phyloP scores from a whole-genome alignment of 805 yeast genomes.

The Starmerella powellii region DNA sequence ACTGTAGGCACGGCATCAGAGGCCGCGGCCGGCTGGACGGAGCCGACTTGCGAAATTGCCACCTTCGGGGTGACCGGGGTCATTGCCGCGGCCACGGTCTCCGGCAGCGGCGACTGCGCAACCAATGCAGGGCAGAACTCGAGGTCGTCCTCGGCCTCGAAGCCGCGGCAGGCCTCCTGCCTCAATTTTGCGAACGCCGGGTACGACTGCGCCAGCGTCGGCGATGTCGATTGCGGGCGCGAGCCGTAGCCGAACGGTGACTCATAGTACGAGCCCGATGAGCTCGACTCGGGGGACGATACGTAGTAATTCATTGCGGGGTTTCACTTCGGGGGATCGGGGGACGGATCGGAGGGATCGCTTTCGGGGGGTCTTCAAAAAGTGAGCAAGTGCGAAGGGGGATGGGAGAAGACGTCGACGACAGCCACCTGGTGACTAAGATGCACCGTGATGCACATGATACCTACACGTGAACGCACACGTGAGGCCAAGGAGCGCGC shows the following conservation, averaged over 20 bases:
- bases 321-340: not conserved
- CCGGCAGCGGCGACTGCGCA: conserved; percentile 1
- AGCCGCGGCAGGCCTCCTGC: conserved; percentile 46
- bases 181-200: conserved; percentile 22
- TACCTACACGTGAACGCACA: no score
- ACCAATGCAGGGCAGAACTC: conserved; percentile 50
- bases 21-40: conserved; percentile 2
- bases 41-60: not conserved
- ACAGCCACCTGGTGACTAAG: no score
- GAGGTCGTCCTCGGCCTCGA: conserved; percentile 57
- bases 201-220: conserved; percentile 23
- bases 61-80: not conserved
- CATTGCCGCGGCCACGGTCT: not conserved
- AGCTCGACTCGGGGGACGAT: conserved; percentile 21
- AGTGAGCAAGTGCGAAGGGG: no score
- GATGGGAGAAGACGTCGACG: no score
- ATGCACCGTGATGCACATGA: no score
- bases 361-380: no score
- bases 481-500: no score
- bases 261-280: conserved; percentile 19
- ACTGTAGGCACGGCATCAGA: conserved; percentile 13
- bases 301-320: conserved; percentile 16
- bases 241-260: conserved; percentile 10
- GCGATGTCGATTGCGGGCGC: conserved; percentile 27
- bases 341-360: no score